phyloP scores from a whole-genome alignment of 306 rosid genomes.

The Astragalus glycyphyllos region DNA sequence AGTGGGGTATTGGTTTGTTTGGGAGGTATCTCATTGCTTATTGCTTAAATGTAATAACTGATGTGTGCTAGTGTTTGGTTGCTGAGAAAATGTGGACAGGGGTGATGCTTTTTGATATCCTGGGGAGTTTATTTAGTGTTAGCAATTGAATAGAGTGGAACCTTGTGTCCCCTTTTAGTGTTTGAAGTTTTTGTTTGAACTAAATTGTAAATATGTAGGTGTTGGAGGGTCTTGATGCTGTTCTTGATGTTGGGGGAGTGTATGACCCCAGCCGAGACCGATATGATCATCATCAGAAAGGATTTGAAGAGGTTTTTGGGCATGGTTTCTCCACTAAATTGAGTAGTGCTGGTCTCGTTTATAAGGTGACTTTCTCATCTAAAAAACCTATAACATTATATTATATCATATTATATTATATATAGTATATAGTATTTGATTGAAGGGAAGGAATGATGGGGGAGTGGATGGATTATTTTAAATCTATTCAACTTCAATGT shows the following conservation, averaged over 20 bases:
- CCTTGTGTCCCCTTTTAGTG: conserved; percentile 10
- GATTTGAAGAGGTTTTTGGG: conserved; percentile 88
- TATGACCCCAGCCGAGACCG: conserved; percentile 79
- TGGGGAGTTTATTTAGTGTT: not conserved
- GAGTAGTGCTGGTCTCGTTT: conserved; percentile 96
- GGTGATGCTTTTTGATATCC: not conserved
- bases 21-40: not conserved
- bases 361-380: conserved; percentile 62
- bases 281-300: conserved; percentile 98
- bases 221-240: conserved; percentile 87
- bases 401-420: no score
- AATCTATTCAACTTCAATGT: conserved; percentile 3
- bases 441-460: not conserved
- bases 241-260: conserved; percentile 97
- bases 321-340: conserved; percentile 91
- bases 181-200: conserved; percentile 7
- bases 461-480: not conserved
- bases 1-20: not conserved
- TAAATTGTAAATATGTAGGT: conserved; percentile 57
- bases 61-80: not conserved
- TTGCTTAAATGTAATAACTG: not conserved
- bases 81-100: conserved; percentile 21
- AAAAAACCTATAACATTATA: conserved; percentile 11
- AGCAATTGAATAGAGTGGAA: conserved; percentile 10
- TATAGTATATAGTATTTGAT: not conserved